Conservation (phyloP, 345 rosid species). For the Barbarea vulgaris region DNA sequence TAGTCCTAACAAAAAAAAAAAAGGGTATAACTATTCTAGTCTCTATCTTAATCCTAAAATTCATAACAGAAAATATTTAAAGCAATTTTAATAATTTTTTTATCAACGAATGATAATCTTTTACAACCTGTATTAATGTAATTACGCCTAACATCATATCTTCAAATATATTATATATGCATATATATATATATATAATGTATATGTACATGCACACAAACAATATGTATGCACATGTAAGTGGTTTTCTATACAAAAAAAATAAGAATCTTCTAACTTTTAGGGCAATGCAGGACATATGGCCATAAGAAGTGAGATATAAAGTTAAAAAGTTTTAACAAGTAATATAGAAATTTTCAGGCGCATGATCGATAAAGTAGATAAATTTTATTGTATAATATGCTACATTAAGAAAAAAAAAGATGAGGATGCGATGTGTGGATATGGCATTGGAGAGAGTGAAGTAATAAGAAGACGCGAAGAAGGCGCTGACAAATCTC, state of each 20-base stretch:
- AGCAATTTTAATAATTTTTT: background rate
- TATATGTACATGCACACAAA: background rate
- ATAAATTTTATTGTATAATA: background rate
- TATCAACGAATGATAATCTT: background rate
- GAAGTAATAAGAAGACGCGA: slow-evolving; percentile 53
- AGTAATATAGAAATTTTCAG: background rate
- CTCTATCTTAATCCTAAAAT: background rate
- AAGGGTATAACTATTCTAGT: background rate
- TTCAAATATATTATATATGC: background rate
- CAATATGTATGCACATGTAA: background rate
- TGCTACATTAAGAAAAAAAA: background rate
- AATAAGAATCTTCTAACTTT: slow-evolving; percentile 33
- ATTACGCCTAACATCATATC: background rate
- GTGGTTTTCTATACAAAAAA: slow-evolving; percentile 4
- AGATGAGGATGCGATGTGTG: slow-evolving; percentile 5
- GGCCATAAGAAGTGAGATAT: slow-evolving; percentile 8
- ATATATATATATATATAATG: background rate
- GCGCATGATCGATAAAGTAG: slow-evolving; percentile 14
- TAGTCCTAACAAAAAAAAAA: too few relatives aligned
- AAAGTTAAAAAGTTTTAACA: background rate
- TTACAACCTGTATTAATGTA: too few relatives aligned
- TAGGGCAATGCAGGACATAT: slow-evolving; percentile 18
- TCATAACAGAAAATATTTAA: background rate
- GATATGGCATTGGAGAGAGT: slow-evolving; percentile 39
- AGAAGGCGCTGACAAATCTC: slow-evolving; percentile 73